Conservation (phyloP, 2,329 filamentous ascomycete species). For the Xylaria sp. region DNA sequence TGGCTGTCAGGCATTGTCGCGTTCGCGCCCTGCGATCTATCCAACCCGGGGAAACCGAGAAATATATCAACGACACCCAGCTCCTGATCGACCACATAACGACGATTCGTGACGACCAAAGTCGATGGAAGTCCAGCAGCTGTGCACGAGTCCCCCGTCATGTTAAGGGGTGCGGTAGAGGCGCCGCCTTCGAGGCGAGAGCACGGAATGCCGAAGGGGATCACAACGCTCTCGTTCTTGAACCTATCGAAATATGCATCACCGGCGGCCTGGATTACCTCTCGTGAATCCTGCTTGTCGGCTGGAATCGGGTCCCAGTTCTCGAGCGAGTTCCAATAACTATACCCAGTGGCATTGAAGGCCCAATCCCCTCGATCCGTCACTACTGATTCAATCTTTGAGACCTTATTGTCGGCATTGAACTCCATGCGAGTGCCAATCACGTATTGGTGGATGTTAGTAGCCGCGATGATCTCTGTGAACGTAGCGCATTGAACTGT, state of each 20-base stretch:
- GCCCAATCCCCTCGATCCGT: slow-evolving; percentile 48
- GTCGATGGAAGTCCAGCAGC: slow-evolving; percentile 46
- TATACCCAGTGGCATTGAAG: slow-evolving; percentile 47
- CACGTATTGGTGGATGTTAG: slow-evolving; percentile 49
- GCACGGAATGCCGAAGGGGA: slow-evolving; percentile 46
- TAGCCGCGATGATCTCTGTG: slow-evolving; percentile 53
- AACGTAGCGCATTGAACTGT: slow-evolving; percentile 52
- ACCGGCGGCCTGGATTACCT: slow-evolving; percentile 46
- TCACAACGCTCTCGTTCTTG: slow-evolving; percentile 42
- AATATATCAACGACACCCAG: slow-evolving; percentile 47
- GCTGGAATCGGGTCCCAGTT: slow-evolving; percentile 48
- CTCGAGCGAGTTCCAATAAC: slow-evolving; percentile 46
- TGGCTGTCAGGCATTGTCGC: slow-evolving; percentile 47
- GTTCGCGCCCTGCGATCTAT: slow-evolving; percentile 37
- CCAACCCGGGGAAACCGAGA: slow-evolving; percentile 46
- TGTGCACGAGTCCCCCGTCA: slow-evolving; percentile 45
- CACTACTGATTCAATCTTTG: slow-evolving; percentile 47
- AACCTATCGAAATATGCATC: slow-evolving; percentile 49
- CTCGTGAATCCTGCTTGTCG: slow-evolving; percentile 43
- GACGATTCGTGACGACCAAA: slow-evolving; percentile 46
- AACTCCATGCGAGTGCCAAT: slow-evolving; percentile 49
- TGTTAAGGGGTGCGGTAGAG: slow-evolving; percentile 43
- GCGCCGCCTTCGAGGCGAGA: slow-evolving; percentile 47
- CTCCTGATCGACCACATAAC: slow-evolving; percentile 48
- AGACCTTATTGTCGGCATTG: slow-evolving; percentile 41